Conservation (phyloP, 192 early-diverging fungal genomes). For the Linnemannia elongata region DNA sequence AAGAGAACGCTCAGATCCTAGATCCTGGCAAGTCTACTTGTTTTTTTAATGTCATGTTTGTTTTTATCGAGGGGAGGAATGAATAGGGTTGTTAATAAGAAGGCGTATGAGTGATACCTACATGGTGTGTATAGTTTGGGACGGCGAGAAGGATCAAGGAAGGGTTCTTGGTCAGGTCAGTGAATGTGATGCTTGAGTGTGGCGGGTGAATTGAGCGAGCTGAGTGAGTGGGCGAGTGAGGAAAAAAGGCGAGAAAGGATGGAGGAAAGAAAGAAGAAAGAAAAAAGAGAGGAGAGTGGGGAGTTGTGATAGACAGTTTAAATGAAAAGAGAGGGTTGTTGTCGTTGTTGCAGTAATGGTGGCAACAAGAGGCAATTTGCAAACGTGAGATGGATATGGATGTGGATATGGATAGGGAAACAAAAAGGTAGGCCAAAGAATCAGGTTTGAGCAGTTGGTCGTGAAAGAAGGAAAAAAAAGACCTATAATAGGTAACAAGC, state of each 20-base stretch:
- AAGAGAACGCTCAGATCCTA: slow-evolving; percentile 3
- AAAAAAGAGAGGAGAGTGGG: not conserved
- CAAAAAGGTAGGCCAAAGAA: not conserved
- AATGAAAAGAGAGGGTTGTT: not conserved
- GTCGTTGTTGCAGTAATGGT: not conserved
- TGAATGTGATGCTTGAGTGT: not conserved
- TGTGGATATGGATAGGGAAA: not conserved
- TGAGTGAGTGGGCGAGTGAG: not conserved
- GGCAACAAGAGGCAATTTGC: not conserved
- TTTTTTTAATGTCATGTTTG: not conserved
- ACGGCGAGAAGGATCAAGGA: not conserved
- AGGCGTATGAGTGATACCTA: not conserved
- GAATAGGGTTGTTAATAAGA: not conserved
- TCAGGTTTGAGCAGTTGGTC: not conserved
- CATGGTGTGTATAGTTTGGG: slow-evolving; percentile 1
- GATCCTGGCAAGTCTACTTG: not conserved
- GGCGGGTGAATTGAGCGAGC: not conserved
- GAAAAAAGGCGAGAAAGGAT: not conserved
- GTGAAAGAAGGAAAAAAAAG: not conserved
- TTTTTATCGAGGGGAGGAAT: not conserved
- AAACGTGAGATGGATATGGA: not conserved
- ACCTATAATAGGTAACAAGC: not conserved
- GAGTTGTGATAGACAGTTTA: not conserved
- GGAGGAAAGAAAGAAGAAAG: not conserved
- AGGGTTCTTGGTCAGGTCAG: not conserved